phyloP scores from a whole-genome alignment of 208 protist genomes.

The Zelonia costaricensis region DNA sequence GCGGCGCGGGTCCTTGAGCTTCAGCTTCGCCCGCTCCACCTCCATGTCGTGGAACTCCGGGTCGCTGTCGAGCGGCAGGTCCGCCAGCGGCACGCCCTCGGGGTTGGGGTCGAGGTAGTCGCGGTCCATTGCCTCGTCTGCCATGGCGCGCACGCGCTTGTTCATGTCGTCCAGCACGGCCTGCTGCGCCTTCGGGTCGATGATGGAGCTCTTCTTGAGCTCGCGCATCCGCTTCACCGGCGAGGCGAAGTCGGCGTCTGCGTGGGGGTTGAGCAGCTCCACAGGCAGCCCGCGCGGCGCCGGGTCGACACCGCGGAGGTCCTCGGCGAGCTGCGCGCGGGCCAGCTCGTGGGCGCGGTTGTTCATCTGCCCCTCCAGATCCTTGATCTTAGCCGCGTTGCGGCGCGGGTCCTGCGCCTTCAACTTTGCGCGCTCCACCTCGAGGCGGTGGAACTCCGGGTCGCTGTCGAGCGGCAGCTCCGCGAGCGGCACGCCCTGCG shows the following conservation, averaged over 20 bases:
- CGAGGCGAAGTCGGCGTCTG: conserved; percentile 54
- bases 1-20: conserved; percentile 60
- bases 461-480: conserved; percentile 69
- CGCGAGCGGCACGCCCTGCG: conserved; percentile 59
- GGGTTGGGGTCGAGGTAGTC: conserved; percentile 73
- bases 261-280: conserved; percentile 55
- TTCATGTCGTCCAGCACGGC: conserved; percentile 51
- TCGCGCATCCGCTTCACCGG: conserved; percentile 43
- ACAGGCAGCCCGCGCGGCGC: conserved; percentile 60
- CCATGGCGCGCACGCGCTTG: conserved; percentile 51
- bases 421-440: conserved; percentile 65
- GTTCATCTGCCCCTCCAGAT: conserved; percentile 69
- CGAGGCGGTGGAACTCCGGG: conserved; percentile 60
- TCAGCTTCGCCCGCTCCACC: conserved; percentile 70
- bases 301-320: conserved; percentile 53
- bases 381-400: conserved; percentile 56
- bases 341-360: conserved; percentile 67
- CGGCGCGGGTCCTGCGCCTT: conserved; percentile 60
- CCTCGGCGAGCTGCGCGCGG: conserved; percentile 53
- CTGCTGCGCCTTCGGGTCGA: conserved; percentile 42
- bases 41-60: conserved; percentile 58
- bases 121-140: conserved; percentile 41
- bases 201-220: conserved; percentile 39
- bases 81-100: conserved; percentile 58
- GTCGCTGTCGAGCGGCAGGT: conserved; percentile 56